A percentile compares a stretch with the other conserved stretches of the same genome.
Conservation (phyloP, 148 eudicot genomes). For the Polygonum maritimum region DNA sequence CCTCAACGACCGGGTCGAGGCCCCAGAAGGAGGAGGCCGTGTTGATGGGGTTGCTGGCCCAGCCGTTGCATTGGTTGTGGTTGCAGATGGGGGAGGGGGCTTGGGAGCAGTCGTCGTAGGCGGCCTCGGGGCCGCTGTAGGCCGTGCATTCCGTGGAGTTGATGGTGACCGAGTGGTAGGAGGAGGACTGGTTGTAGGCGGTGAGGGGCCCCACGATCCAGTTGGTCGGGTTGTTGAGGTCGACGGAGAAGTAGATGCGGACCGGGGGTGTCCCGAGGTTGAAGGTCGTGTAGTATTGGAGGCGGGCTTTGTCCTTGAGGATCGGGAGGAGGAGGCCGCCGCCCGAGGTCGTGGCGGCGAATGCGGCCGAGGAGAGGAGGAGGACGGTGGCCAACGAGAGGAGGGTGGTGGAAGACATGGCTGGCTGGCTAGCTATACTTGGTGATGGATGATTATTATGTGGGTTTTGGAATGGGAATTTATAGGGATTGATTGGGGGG, state of each 20-base stretch:
- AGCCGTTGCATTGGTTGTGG: background rate
- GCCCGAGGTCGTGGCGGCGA: background rate
- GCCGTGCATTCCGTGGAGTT: slow-evolving; percentile 2
- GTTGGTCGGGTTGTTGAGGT: slow-evolving; percentile 13
- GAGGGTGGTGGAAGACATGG: background rate
- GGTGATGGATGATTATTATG: background rate
- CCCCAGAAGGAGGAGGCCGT: background rate
- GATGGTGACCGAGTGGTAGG: background rate
- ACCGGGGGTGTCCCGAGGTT: background rate
- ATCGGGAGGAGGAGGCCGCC: slow-evolving; percentile 1
- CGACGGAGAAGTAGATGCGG: slow-evolving; percentile 11
- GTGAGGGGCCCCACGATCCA: slow-evolving; percentile 11
- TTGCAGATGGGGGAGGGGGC: background rate
- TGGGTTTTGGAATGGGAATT: background rate
- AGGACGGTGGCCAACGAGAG: background rate
- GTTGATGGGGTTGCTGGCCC: background rate
- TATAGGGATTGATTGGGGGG: background rate
- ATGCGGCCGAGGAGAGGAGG: background rate
- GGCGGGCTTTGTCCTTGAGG: slow-evolving; percentile 15
- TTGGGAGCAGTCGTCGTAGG: background rate
- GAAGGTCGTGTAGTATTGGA: slow-evolving; percentile 28
- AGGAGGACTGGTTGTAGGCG: slow-evolving; percentile 6
- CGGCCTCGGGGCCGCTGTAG: background rate
- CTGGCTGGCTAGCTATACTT: background rate
- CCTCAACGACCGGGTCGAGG: background rate